Evolutionary conservation across 2,329 filamentous ascomycete genomes (phyloP), one percentile per base, ranked within the genome.

Genomic region (Pyrenophora graminea): DNA sequence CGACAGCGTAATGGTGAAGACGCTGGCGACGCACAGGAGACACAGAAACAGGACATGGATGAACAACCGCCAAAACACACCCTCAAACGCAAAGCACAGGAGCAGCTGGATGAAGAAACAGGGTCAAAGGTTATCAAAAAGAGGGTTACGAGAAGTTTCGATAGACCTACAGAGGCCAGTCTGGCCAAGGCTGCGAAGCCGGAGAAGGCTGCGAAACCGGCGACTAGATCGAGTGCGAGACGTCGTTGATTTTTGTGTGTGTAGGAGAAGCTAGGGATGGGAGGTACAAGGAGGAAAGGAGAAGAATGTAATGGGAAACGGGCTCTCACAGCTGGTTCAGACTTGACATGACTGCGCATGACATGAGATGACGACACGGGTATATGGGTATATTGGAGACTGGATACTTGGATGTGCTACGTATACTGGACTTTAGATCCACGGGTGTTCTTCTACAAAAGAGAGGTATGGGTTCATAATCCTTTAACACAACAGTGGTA

Each of bases 121-220:
- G 44, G 55, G 19, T 43, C 53, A 8, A 62, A 57, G 13, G 48
- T 55, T 4, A 41, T 60, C 3, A 70, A 71, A 51, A 73, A 70
- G 60, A 62, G 68, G 27, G 56, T 56, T 1, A 66, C 66, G 12
- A 58, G 59, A 34, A 68, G 66, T 10, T 74, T 67, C 41, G 68
- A 71, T 15, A 68, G 71, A 13, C 67, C 73, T 6, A 75, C 72
- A 9, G 67, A 71, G 37, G 64, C 69, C 45, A 74, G 70, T 45
- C 67, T 70, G 43, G 68, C 66, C 17, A 61, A 56, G 42, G 57
- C 53, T 10, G 52, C 64, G 19, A 21, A 12, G 39, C 61, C 6
- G 27, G 19, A 21, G 5, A 21, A 21, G 19, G 19, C 62, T 6
- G 31, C 60, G 1, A 64, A 57, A 31, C 39, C 60, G 12, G 60